A percentile compares a stretch with the other conserved stretches of the same genome.
Conservation (phyloP, 2,329 filamentous ascomycete species). For the Parastagonospora nodorum region DNA sequence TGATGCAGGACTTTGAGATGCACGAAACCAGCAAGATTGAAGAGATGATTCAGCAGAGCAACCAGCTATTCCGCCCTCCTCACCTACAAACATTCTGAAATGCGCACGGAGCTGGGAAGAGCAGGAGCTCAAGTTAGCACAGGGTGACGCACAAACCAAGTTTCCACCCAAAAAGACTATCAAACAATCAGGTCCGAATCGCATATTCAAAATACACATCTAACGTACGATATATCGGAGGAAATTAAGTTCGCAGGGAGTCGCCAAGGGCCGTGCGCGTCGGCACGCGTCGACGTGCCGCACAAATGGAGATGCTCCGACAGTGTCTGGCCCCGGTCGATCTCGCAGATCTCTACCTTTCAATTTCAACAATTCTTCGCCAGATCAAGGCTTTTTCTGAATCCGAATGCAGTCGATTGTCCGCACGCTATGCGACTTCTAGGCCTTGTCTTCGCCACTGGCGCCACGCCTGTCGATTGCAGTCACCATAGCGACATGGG, state of each 20-base stretch:
- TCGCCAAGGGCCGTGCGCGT: background rate
- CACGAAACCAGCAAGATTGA: conserved; percentile 48
- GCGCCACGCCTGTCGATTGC: too few species aligned
- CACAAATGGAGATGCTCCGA: background rate
- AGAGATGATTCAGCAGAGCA: conserved; percentile 49
- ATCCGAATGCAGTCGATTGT: background rate
- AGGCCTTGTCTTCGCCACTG: too few species aligned
- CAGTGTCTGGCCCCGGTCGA: conserved; percentile 2
- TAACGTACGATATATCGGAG: background rate
- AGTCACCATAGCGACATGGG: too few species aligned
- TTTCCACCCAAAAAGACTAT: background rate
- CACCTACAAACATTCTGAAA: conserved; percentile 36
- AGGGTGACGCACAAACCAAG: background rate
- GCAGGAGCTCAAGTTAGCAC: background rate
- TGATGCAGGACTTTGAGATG: conserved; percentile 79
- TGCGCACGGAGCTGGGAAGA: background rate
- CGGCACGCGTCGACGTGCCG: background rate
- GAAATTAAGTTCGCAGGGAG: background rate
- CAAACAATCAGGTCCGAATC: background rate
- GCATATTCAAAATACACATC: too few species aligned
- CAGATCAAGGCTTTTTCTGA: background rate
- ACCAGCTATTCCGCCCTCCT: conserved; percentile 42
- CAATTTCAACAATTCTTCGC: background rate
- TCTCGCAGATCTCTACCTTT: conserved; percentile 10
- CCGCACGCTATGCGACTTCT: too few species aligned